Conservation (phyloP, 1,284 basidiomycete species). For the Ustilago lituana region DNA sequence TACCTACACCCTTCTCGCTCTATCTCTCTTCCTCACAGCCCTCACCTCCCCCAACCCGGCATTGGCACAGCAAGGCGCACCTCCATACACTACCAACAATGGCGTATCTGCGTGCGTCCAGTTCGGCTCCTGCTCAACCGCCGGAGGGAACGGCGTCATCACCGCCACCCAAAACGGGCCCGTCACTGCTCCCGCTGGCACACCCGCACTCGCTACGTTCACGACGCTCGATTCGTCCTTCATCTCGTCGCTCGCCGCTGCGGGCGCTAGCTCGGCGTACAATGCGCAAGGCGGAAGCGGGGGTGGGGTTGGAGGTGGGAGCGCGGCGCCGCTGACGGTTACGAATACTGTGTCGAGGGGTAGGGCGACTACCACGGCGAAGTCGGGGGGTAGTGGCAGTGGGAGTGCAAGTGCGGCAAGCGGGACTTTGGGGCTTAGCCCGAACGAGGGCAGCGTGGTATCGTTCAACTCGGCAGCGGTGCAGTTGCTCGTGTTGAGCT, state of each 20-base stretch:
- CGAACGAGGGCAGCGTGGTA: too few relatives aligned
- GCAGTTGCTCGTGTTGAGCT: too few relatives aligned
- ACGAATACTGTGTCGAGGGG: conserved; percentile 10
- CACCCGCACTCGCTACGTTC: conserved; percentile 33
- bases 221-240: conserved; percentile 21
- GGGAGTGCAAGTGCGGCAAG: too few relatives aligned
- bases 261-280: conserved; percentile 27
- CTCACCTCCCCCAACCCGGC: neutral
- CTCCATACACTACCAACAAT: conserved; percentile 35
- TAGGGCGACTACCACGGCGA: too few relatives aligned
- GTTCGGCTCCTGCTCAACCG: conserved; percentile 33
- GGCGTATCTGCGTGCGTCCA: conserved; percentile 28
- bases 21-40: neutral
- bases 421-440: too few relatives aligned
- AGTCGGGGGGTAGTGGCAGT: too few relatives aligned
- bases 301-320: conserved; percentile 11
- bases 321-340: neutral
- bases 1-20: neutral
- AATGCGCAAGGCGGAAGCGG: too few relatives aligned
- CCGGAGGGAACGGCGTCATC: conserved; percentile 10
- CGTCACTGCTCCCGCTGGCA: conserved; percentile 26
- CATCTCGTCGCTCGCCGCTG: conserved; percentile 30
- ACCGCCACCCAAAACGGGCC: conserved; percentile 36
- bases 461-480: too few relatives aligned
- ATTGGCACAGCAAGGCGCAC: conserved; percentile 11